These are phyloP conservation scores for Xylariaceae sp. DNA, from an alignment of 2,329 filamentous ascomycete species.

Conservation along the genomic window DNA sequence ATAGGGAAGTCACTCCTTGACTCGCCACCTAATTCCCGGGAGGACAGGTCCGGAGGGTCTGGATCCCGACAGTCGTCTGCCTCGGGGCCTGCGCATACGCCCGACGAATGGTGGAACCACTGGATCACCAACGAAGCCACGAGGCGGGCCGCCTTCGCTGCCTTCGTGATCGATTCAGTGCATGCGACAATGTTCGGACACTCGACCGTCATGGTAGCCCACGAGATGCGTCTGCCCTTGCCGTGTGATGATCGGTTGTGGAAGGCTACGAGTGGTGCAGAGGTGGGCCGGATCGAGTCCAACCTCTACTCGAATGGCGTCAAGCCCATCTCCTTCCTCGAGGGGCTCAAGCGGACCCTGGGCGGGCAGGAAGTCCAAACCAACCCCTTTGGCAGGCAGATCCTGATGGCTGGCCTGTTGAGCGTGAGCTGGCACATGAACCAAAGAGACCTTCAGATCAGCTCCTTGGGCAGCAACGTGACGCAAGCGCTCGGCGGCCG, in stretches of 20 bases:
- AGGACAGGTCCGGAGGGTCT: conserved; percentile 41
- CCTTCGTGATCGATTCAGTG: conserved; percentile 90
- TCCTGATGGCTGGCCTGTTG: conserved; percentile 87
- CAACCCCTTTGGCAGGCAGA: conserved; percentile 86
- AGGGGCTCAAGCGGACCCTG: conserved; percentile 82
- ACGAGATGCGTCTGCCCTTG: conserved; percentile 84
- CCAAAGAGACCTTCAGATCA: conserved; percentile 87
- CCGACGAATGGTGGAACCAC: conserved; percentile 88
- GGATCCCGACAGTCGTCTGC: conserved; percentile 55
- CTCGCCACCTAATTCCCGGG: conserved; percentile 68
- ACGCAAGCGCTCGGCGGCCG: conserved; percentile 73
- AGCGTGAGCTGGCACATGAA: conserved; percentile 98
- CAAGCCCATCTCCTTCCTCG: conserved; percentile 79
- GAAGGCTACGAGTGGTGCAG: conserved; percentile 80
- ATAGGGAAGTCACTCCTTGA: conserved; percentile 81
- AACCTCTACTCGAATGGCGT: conserved; percentile 73
- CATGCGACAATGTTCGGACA: conserved; percentile 98
- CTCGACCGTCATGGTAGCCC: conserved; percentile 91
- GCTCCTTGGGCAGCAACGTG: conserved; percentile 66
- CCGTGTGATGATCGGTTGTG: conserved; percentile 91
- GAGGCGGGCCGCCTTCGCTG: conserved; percentile 80
- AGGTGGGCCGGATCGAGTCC: conserved; percentile 77
- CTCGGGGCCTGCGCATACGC: conserved; percentile 56
- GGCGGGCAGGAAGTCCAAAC: conserved; percentile 81
- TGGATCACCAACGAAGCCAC: conserved; percentile 96